These are phyloP conservation scores for Phytophthora sp. DNA, from an alignment of 352 stramenopile species.

Conservation along the genomic window DNA sequence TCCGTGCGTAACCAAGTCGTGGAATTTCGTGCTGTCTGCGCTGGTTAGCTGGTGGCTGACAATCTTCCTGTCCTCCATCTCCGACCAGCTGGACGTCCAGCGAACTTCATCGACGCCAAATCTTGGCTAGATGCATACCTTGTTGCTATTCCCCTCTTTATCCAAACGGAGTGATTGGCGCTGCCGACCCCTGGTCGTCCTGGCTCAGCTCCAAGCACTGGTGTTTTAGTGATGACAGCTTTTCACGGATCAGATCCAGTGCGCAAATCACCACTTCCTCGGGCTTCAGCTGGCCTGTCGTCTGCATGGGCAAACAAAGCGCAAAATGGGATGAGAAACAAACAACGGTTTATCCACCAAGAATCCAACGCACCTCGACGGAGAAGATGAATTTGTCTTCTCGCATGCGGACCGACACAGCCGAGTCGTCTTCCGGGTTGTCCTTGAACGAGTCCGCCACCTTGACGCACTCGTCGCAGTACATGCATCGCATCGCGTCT, in stretches of 20 bases:
- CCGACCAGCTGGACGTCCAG: not conserved
- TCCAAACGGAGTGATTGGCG: slow-evolving; percentile 83
- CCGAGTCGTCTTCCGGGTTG: slow-evolving; percentile 94
- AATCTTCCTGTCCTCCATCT: not conserved
- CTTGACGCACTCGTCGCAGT: slow-evolving; percentile 95
- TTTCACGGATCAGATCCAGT: slow-evolving; percentile 87
- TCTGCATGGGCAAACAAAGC: slow-evolving; percentile 41
- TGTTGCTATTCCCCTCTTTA: slow-evolving; percentile 42
- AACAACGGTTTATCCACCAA: not conserved
- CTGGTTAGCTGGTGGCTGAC: not conserved
- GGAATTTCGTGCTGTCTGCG: slow-evolving; percentile 14
- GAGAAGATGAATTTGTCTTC: slow-evolving; percentile 97
- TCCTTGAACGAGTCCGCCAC: slow-evolving; percentile 94
- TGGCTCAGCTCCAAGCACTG: slow-evolving; percentile 87
- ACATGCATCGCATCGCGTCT: slow-evolving; percentile 91
- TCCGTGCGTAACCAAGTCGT: slow-evolving; percentile 13
- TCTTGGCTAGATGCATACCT: slow-evolving; percentile 23
- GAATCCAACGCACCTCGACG: slow-evolving; percentile 80
- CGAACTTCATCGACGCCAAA: slow-evolving; percentile 13
- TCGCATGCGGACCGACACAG: slow-evolving; percentile 88
- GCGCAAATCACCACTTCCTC: slow-evolving; percentile 89
- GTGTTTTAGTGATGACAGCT: slow-evolving; percentile 86
- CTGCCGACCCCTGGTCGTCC: slow-evolving; percentile 67
- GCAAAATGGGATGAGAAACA: slow-evolving; percentile 10
- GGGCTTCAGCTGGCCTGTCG: slow-evolving; percentile 82